Conservation (phyloP, 164 flowering plant species). For the Tinospora cordifolia region DNA sequence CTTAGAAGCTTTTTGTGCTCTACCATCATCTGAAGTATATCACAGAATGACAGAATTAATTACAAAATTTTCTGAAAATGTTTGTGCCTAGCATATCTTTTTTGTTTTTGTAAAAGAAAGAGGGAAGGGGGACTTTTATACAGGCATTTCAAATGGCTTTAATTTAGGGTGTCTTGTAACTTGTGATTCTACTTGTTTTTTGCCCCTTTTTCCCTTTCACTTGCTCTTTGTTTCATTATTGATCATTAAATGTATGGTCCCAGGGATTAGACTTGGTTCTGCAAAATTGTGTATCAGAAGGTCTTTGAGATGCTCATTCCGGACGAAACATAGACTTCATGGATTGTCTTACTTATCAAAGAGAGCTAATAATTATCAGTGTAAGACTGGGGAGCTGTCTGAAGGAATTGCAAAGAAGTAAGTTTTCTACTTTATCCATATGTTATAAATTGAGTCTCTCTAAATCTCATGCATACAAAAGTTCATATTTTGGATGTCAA, state of each 20-base stretch:
- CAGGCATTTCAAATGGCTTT: not conserved
- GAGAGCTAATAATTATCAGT: slow-evolving; percentile 15
- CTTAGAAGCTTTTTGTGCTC: slow-evolving; percentile 1
- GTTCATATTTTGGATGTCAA: not conserved
- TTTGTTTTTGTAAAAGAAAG: not conserved
- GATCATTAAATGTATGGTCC: slow-evolving; percentile 5
- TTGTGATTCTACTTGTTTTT: not conserved
- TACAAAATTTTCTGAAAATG: not conserved
- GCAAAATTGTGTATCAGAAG: slow-evolving; percentile 13
- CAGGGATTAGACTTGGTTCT: slow-evolving; percentile 23
- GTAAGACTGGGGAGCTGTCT: slow-evolving; percentile 1
- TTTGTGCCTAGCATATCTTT: too few species aligned
- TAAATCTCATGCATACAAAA: not conserved
- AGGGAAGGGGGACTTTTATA: not conserved
- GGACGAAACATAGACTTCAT: slow-evolving; percentile 10
- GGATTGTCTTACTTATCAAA: slow-evolving; percentile 9
- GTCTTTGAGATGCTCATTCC: slow-evolving; percentile 14
- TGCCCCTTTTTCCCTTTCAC: not conserved
- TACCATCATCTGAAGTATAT: not conserved
- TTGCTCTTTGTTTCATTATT: not conserved
- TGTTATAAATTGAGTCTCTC: not conserved
- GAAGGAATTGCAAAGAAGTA: slow-evolving; percentile 23
- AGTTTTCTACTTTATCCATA: slow-evolving; percentile 12
- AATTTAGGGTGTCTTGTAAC: not conserved
- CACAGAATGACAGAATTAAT: not conserved